These are phyloP conservation scores for Rhodotorula taiwanensis DNA, from an alignment of 768 basidiomycete species.

Conservation along the genomic window DNA sequence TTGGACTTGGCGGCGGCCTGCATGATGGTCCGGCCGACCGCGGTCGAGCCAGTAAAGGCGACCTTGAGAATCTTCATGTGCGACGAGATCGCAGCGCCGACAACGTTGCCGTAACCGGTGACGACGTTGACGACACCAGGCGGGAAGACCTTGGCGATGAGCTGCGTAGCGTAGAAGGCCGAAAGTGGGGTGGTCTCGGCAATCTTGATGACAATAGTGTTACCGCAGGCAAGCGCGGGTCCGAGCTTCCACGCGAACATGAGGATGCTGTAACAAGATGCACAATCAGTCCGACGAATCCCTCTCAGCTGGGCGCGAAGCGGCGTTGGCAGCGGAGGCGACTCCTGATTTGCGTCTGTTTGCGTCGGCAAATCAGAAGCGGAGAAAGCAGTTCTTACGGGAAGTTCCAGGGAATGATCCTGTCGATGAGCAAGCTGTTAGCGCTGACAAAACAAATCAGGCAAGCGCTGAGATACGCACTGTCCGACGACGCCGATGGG, in stretches of 20 bases:
- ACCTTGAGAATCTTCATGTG: conserved; percentile 52
- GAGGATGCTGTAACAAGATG: conserved; percentile 40
- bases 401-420: conserved; percentile 2
- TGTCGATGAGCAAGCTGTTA: too few species aligned
- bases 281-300: not conserved
- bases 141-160: conserved; percentile 56
- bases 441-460: too few species aligned
- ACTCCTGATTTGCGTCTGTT: conserved; percentile 7
- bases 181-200: conserved; percentile 41
- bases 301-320: too few species aligned
- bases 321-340: too few species aligned
- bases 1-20: conserved; percentile 73
- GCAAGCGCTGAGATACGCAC: too few species aligned
- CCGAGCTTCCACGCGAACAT: conserved; percentile 65
- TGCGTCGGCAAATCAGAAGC: not conserved
- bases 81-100: conserved; percentile 61
- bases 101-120: conserved; percentile 63
- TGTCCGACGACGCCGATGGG: conserved; percentile 52
- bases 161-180: conserved; percentile 43
- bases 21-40: conserved; percentile 70
- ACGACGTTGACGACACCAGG: conserved; percentile 65
- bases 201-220: conserved; percentile 60
- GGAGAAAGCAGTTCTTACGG: too few species aligned
- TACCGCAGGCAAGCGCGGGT: conserved; percentile 71
- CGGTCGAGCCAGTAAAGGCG: conserved; percentile 79